Evolutionary conservation across 805 yeast genomes (phyloP).

Genomic region (Kregervanrija delftensis): DNA sequence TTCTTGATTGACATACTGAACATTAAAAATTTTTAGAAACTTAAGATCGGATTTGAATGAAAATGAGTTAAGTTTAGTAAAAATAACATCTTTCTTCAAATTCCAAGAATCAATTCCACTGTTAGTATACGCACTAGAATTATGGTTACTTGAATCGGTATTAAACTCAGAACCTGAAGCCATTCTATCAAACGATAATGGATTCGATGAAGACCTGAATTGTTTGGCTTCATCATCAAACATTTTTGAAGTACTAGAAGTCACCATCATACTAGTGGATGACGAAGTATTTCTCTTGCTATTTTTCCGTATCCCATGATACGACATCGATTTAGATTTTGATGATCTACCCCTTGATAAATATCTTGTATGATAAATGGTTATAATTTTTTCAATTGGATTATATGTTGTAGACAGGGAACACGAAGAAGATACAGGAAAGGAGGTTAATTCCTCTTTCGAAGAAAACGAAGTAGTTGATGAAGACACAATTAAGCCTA

Average conservation of each 20-base stretch:
- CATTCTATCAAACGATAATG: constrained; percentile 38
- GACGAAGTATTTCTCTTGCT: constrained; percentile 22
- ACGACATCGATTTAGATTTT: constrained; percentile 10
- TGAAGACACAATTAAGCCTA: constrained; percentile 65
- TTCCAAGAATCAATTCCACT: constrained; percentile 25
- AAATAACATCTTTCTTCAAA: constrained; percentile 60
- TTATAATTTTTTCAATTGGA: constrained; percentile 36
- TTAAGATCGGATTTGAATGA: constrained; percentile 25
- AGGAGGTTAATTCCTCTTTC: constrained; percentile 48
- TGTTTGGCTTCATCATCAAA: constrained; percentile 32
- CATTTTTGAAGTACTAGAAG: constrained; percentile 37
- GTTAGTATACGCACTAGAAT: constrained; percentile 12
- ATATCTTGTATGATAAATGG: constrained; percentile 51
- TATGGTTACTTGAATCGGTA: constrained; percentile 21
- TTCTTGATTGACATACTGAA: constrained; percentile 49
- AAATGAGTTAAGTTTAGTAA: constrained; percentile 50
- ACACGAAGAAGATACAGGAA: constrained; percentile 38
- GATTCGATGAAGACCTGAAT: constrained; percentile 31
- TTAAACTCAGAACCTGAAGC: constrained; percentile 31
- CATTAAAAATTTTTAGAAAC: constrained; percentile 30
- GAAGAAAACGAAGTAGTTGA: constrained; percentile 59
- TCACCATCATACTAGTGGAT: constrained; percentile 19
- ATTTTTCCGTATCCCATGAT: constrained; percentile 15
- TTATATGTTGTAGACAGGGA: constrained; percentile 53
- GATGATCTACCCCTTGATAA: constrained; percentile 21